A percentile compares a stretch with the other conserved stretches of the same genome.
Evolutionary conservation across 352 stramenopile species (phyloP).

Genomic region (Blastocystis sp.): DNA sequence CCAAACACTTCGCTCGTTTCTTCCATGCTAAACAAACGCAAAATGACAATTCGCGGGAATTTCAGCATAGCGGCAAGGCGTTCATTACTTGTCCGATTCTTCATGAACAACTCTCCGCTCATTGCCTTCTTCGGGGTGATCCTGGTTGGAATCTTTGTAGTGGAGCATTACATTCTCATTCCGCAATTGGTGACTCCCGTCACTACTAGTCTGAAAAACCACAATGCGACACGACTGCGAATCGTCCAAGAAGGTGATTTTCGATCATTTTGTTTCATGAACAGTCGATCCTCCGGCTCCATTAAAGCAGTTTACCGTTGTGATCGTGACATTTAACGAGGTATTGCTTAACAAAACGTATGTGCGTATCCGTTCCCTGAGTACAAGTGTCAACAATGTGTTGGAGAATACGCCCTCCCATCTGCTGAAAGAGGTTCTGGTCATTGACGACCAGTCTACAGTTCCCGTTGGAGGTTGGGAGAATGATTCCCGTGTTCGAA

Average conservation of each 20-base stretch:
- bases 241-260: background rate
- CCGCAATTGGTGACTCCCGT: background rate
- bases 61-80: too few species aligned
- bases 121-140: background rate
- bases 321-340: constrained; percentile 44
- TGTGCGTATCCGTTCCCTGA: background rate
- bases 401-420: background rate
- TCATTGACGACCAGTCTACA: constrained; percentile 40
- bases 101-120: background rate
- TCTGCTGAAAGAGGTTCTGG: constrained; percentile 15
- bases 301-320: background rate
- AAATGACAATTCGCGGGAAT: too few species aligned
- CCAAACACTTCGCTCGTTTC: too few species aligned
- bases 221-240: background rate
- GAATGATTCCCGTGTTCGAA: constrained; percentile 24
- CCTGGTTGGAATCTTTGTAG: background rate
- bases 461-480: constrained; percentile 26
- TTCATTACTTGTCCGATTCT: too few species aligned
- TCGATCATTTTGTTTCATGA: background rate
- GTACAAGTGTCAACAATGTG: constrained; percentile 29
- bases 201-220: background rate
- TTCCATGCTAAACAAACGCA: too few species aligned
- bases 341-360: constrained; percentile 44
- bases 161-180: constrained; percentile 26
- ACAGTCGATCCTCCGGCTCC: background rate